Evolutionary conservation across 2,329 filamentous ascomycete genomes (phyloP).

Genomic region (Chrysoporthe cubensis): DNA sequence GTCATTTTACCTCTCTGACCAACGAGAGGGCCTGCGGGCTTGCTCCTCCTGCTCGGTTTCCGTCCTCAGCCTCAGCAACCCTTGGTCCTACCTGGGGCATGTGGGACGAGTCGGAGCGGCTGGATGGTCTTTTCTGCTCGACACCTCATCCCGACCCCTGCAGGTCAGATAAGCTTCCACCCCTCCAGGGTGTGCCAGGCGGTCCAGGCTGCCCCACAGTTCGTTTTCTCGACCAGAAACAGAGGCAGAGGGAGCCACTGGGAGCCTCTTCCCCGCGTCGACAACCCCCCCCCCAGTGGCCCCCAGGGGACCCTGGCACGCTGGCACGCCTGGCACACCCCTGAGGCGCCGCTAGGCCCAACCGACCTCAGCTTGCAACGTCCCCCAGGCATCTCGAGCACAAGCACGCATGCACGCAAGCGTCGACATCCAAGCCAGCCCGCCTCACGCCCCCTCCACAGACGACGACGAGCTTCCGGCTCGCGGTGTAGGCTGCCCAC

Average conservation of each 20-base stretch:
- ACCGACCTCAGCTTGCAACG: background rate
- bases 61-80: slow-evolving; percentile 3
- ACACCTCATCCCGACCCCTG: background rate
- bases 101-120: slow-evolving; percentile 4
- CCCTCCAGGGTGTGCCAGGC: background rate
- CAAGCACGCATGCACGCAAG: background rate
- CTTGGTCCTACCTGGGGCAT: background rate
- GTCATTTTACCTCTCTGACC: slow-evolving; percentile 13
- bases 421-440: background rate
- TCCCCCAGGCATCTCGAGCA: background rate
- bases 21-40: background rate
- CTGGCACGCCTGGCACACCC: background rate
- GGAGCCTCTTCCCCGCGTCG: background rate
- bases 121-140: background rate
- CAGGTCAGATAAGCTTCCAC: slow-evolving; percentile 3
- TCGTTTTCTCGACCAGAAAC: slow-evolving; percentile 3
- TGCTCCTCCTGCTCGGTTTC: background rate
- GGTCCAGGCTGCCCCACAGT: background rate
- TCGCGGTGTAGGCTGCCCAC: slow-evolving; percentile 36
- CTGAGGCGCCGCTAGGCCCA: slow-evolving; percentile 5
- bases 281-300: background rate
- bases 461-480: slow-evolving; percentile 21
- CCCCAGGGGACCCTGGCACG: background rate
- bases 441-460: background rate
- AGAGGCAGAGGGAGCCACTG: slow-evolving; percentile 1